Evolutionary conservation across 2,329 filamentous ascomycete genomes (phyloP), one percentile per base, ranked within the genome.

Genomic region (Aspergillus intermedius): DNA sequence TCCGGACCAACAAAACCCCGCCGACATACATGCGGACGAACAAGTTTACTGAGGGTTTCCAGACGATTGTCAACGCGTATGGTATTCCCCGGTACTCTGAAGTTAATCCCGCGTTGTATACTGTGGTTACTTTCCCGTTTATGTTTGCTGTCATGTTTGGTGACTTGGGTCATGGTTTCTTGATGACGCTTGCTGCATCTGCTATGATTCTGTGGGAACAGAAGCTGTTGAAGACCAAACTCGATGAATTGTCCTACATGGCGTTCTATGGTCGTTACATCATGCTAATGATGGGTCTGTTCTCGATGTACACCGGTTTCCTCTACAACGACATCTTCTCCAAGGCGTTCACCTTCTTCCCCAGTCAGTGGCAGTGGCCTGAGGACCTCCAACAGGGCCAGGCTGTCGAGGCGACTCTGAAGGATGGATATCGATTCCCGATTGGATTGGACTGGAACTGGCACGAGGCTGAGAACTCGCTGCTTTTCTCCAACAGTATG

Each of bases 131-230:
- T 5, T 98, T 98, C 72, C 93, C 94, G n/a, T 98, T 98, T 77
- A 78, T 98, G 54, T 98, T 98, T 67, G 93, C 93, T 44, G 93
- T 98, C 81, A 98, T 98, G 93, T 98, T 98, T 66, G 94, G 93
- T 77, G 93, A 98, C 71, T 85, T 95, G 50, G 94, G 93, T 45
- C 93, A 98, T 65, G 93, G 91, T 57, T 70, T 85, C 56, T 87
- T 98, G 68, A 95, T 98, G 87, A 78, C 91, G 40, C 67, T 82
- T 48, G 87, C 89, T 49, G 88, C 93, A 12, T 64, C 83, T 48
- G 88, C 90, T 49, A 95, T 98, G 90, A 97, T 98, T 60, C 88
- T 95, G 74, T 97, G 85, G 79, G 93, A 98, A 73, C 91, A 88
- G 74, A 84, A 86, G 51, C 77, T 98, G 32, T 67, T 71, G 42